phyloP scores from a whole-genome alignment of 116 monocot genomes.

The Dioscorea cayenensis region DNA sequence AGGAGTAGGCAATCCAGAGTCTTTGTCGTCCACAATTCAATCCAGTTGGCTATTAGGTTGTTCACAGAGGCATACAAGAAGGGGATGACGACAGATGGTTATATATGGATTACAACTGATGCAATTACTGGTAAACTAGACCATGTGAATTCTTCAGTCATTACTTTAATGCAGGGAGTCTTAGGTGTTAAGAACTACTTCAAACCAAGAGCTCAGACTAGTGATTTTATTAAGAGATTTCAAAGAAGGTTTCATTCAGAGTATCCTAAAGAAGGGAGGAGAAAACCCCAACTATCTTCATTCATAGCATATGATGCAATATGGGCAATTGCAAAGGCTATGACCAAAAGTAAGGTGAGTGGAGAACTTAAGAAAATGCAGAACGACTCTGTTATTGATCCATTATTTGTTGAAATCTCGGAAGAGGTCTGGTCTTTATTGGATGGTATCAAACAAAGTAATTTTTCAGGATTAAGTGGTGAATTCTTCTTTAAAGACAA shows the following conservation, averaged over 20 bases:
- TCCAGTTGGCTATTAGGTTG: conserved; percentile 9
- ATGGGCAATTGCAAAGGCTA: conserved; percentile 8
- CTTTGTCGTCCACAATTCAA: conserved; percentile 19
- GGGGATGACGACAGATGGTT: conserved; percentile 20
- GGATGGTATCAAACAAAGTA: not conserved
- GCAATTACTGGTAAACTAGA: conserved; percentile 8
- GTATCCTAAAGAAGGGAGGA: conserved; percentile 8
- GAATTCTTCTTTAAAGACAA: conserved; percentile 3
- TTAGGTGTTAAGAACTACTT: conserved; percentile 16
- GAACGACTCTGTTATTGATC: not conserved
- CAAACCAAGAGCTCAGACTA: not conserved
- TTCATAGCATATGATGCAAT: conserved; percentile 17
- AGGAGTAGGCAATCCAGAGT: conserved; percentile 9
- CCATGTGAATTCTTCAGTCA: conserved; percentile 4
- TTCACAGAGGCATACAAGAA: conserved; percentile 11
- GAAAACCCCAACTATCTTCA: not conserved
- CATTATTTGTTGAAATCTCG: not conserved
- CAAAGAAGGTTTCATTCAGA: not conserved
- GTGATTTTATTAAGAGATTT: conserved; percentile 4
- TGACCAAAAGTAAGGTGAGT: not conserved
- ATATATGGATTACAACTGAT: conserved; percentile 25
- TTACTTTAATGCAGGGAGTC: conserved; percentile 23
- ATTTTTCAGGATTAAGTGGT: conserved; percentile 19
- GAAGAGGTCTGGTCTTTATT: not conserved
- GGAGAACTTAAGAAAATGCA: not conserved